phyloP scores from a whole-genome alignment of 441 rosid genomes.

The Kokia cookei region DNA sequence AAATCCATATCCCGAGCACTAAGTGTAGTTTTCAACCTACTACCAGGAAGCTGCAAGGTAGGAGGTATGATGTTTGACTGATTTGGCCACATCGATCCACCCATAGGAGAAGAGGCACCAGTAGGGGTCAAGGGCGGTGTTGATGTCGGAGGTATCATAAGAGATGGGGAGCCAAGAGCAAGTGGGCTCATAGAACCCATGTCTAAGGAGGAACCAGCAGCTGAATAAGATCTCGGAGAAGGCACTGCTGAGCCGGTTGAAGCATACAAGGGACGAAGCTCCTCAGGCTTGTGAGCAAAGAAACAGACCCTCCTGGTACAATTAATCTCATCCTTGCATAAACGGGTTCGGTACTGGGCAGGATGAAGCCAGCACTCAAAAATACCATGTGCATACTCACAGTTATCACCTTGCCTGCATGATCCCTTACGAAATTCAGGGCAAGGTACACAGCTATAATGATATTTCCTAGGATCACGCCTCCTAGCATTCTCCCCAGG shows the following conservation, averaged over 20 bases:
- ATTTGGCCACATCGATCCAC: constrained; percentile 54
- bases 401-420: constrained; percentile 56
- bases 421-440: constrained; percentile 73
- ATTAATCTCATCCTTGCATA: constrained; percentile 64
- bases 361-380: constrained; percentile 86
- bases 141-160: constrained; percentile 38
- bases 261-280: constrained; percentile 61
- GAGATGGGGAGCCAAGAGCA: constrained; percentile 54
- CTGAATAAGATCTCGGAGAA: constrained; percentile 59
- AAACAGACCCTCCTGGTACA: constrained; percentile 62
- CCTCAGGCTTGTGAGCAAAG: constrained; percentile 64
- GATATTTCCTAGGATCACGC: constrained; percentile 67
- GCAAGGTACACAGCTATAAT: constrained; percentile 71
- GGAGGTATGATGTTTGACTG: constrained; percentile 47
- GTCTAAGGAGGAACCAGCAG: constrained; percentile 47
- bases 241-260: constrained; percentile 86
- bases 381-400: constrained; percentile 74
- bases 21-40: constrained; percentile 61
- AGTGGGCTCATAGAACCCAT: constrained; percentile 59
- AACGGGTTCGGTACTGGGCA: constrained; percentile 65
- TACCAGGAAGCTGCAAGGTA: constrained; percentile 70
- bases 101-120: constrained; percentile 51
- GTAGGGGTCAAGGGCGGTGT: constrained; percentile 63
- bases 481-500: constrained; percentile 82
- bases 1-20: constrained; percentile 65